A percentile compares a stretch with the other conserved stretches of the same genome.
These are phyloP conservation scores for Prasinococcaceae sp. DNA, from an alignment of 139 green algal species.

Conservation along the genomic window DNA sequence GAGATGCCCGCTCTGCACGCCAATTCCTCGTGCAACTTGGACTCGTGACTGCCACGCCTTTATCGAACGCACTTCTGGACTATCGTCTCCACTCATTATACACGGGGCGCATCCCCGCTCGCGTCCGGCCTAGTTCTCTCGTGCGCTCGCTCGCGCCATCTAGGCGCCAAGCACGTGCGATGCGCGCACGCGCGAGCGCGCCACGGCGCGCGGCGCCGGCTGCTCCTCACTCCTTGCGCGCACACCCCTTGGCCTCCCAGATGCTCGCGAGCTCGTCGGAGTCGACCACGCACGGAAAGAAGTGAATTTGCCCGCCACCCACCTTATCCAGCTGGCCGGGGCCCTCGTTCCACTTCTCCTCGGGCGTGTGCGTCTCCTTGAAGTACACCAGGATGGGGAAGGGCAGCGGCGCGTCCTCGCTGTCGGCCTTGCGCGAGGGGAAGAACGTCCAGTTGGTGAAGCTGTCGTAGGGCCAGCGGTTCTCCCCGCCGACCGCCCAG, in stretches of 20 bases:
- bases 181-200: no score
- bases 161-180: no score
- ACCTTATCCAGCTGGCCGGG: constrained; percentile 1
- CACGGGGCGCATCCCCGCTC: no score
- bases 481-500: constrained; percentile 5
- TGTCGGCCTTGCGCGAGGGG: background rate
- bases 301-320: constrained; percentile 11
- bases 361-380: constrained; percentile 13
- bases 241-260: background rate
- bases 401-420: background rate
- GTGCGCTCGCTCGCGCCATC: no score
- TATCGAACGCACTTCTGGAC: no score
- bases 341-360: constrained; percentile 1
- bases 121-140: no score
- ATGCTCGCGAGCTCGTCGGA: constrained; percentile 6
- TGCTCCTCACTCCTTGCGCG: no score
- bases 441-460: constrained; percentile 17
- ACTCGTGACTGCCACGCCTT: no score
- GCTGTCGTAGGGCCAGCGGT: constrained; percentile 13
- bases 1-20: no score
- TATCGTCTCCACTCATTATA: no score
- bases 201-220: no score
- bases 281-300: constrained; percentile 11
- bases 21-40: no score
- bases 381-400: constrained; percentile 18